Evolutionary conservation across 1,284 basidiomycete genomes (phyloP).

Genomic region (Veloboletus limbatus): DNA sequence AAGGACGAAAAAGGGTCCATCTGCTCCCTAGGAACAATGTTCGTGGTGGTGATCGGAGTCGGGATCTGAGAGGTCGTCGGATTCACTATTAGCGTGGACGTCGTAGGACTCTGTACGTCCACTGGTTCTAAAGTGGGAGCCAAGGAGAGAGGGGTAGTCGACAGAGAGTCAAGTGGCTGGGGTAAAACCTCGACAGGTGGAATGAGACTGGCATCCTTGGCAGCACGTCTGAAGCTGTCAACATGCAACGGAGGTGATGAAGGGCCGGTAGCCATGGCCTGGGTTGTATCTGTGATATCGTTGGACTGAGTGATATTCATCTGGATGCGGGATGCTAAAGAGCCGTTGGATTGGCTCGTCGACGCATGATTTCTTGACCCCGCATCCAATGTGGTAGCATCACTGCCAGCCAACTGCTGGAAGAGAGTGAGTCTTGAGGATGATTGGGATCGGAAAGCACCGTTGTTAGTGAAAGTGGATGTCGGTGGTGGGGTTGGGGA

Average conservation of each 20-base stretch:
- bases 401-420: slow-evolving; percentile 19
- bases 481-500: slow-evolving; percentile 33
- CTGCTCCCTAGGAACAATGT: background rate
- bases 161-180: slow-evolving; percentile 16
- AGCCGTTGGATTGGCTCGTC: slow-evolving; percentile 11
- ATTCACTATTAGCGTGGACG: background rate
- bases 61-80: background rate
- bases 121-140: background rate
- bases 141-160: slow-evolving; percentile 13
- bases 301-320: slow-evolving; percentile 11
- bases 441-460: slow-evolving; percentile 5
- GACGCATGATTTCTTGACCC: background rate
- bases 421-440: slow-evolving; percentile 26
- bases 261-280: background rate
- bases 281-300: background rate
- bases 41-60: background rate
- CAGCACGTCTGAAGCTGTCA: background rate
- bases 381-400: background rate
- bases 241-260: background rate
- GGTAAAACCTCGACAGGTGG: slow-evolving; percentile 31
- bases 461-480: background rate
- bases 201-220: slow-evolving; percentile 19
- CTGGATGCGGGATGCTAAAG: slow-evolving; percentile 30
- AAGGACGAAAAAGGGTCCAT: background rate
- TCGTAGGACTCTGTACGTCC: background rate